A percentile compares a stretch with the other conserved stretches of the same genome.
These are phyloP conservation scores for Buxus sempervirens DNA, from an alignment of 164 flowering plant genomes.

Conservation along the genomic window DNA sequence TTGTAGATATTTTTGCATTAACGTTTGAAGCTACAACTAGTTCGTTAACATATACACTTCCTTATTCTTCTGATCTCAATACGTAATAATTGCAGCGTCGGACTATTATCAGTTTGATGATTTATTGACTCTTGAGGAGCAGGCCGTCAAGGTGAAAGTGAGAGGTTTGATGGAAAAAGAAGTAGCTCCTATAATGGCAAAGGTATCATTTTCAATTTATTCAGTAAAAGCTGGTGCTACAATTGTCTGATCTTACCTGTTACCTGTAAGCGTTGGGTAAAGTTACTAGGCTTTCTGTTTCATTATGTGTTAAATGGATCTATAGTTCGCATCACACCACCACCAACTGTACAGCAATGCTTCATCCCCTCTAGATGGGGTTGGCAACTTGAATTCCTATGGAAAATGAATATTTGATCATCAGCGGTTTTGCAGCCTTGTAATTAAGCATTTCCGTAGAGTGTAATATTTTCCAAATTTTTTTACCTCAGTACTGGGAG, in stretches of 20 bases:
- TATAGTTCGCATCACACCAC: too few species aligned
- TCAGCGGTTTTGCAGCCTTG: not conserved
- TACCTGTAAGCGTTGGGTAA: not conserved
- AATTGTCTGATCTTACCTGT: not conserved
- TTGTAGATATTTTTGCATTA: not conserved
- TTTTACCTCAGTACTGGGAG: constrained; percentile 80
- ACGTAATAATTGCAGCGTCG: constrained; percentile 45
- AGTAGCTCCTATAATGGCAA: constrained; percentile 79
- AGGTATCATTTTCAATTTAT: constrained; percentile 37
- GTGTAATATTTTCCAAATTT: not conserved
- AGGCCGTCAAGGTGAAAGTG: constrained; percentile 50
- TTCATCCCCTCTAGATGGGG: too few species aligned
- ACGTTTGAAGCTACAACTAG: not conserved
- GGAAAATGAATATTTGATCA: not conserved
- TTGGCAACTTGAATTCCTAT: too few species aligned
- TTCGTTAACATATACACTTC: not conserved
- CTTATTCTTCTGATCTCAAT: not conserved
- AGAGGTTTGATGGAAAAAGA: constrained; percentile 79
- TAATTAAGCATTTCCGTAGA: not conserved
- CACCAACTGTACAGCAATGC: too few species aligned
- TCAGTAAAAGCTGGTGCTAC: not conserved
- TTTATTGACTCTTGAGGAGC: constrained; percentile 74
- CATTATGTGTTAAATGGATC: too few species aligned
- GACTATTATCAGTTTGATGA: constrained; percentile 88
- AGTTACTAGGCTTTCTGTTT: not conserved